Evolutionary conservation across 495 filamentous ascomycete genomes (phyloP), one percentile per base, ranked within the genome.

Genomic region (Penicillium salamii): DNA sequence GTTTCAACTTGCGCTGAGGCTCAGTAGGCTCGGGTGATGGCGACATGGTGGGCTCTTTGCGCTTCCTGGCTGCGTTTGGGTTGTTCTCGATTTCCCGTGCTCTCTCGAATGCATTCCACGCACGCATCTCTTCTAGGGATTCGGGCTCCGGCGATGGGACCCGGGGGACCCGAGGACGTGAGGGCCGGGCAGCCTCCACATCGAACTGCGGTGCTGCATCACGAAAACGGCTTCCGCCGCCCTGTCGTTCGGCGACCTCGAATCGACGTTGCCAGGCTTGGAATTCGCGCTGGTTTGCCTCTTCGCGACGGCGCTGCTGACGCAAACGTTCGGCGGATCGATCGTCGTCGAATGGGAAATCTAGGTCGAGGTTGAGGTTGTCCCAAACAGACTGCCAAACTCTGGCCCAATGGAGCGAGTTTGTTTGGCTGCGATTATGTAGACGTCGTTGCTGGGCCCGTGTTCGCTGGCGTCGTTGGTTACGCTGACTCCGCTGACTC

Each of bases 41-140:
- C 9, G 90, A 92, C 15, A 83, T 69, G 11, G 86, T 89, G 0
- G 78, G 77, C n/a, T 89, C 87, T 61, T 90, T 92, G 35, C 90
- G 78, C 66, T 96, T 96, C 37, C 88, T 70, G 9, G 72, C 61
- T 5, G 69, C 68, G 37, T 68, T 72, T 1, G 74, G 72, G 39
- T 77, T 60, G 23, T 75, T 72, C 42, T 87, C 81, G 17, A 84
- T 77, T 24, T 90, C 85, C 57, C 86, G 81, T 29, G 89, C 89
- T 53, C 83, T 87, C 54, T 97, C 90, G 46, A 96, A 84, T 17
- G 84, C 89, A 44, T 91, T 89, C 91, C 91, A 97, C 9, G 91
- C 91, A 23, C 81, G 78, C 52, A 84, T 78, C 60, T 95, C 91
- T 47, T 95, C 90, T 9, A 83, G 71, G 0, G 87, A 84, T 66